A percentile compares a stretch with the other conserved stretches of the same genome.
Conservation (phyloP, 148 eudicot genomes). For the Linanthus parryae region DNA sequence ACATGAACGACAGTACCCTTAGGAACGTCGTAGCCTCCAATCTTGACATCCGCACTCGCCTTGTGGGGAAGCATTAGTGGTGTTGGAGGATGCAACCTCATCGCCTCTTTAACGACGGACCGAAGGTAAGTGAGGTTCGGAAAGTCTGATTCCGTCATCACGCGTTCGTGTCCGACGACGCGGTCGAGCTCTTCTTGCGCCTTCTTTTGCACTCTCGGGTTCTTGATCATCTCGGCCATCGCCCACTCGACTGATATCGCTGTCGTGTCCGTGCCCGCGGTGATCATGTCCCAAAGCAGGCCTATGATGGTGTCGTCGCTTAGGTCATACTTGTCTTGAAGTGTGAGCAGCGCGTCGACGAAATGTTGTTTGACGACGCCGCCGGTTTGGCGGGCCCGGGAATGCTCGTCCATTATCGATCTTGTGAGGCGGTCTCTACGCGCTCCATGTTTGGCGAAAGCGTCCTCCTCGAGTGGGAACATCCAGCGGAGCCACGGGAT, state of each 20-base stretch:
- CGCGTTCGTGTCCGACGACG: slow-evolving; percentile 49
- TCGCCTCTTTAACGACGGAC: slow-evolving; percentile 59
- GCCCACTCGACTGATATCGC: slow-evolving; percentile 79
- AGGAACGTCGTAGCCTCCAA: slow-evolving; percentile 79
- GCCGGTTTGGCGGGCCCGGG: slow-evolving; percentile 32
- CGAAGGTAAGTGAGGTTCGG: slow-evolving; percentile 68
- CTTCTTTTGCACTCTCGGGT: slow-evolving; percentile 75
- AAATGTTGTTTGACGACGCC: slow-evolving; percentile 64
- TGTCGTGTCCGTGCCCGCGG: slow-evolving; percentile 84
- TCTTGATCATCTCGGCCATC: slow-evolving; percentile 65
- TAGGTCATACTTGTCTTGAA: slow-evolving; percentile 63
- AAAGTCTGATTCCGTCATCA: slow-evolving; percentile 72
- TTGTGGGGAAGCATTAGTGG: slow-evolving; percentile 79
- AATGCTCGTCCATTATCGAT: slow-evolving; percentile 73
- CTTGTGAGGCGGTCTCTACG: slow-evolving; percentile 49
- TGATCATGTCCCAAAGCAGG: slow-evolving; percentile 90
- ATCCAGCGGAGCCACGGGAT: slow-evolving; percentile 68
- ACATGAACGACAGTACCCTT: slow-evolving; percentile 62
- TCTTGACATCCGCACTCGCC: slow-evolving; percentile 61
- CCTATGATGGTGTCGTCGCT: slow-evolving; percentile 76
- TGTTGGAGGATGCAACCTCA: slow-evolving; percentile 85
- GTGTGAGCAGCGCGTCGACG: slow-evolving; percentile 70
- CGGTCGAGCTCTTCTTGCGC: slow-evolving; percentile 82
- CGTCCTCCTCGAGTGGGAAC: slow-evolving; percentile 51
- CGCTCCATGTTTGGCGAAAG: slow-evolving; percentile 43